Evolutionary conservation across 169 alveolate species (phyloP), one percentile per base, ranked within the genome.

Genomic region (Haemoproteus tartakovskyi): DNA sequence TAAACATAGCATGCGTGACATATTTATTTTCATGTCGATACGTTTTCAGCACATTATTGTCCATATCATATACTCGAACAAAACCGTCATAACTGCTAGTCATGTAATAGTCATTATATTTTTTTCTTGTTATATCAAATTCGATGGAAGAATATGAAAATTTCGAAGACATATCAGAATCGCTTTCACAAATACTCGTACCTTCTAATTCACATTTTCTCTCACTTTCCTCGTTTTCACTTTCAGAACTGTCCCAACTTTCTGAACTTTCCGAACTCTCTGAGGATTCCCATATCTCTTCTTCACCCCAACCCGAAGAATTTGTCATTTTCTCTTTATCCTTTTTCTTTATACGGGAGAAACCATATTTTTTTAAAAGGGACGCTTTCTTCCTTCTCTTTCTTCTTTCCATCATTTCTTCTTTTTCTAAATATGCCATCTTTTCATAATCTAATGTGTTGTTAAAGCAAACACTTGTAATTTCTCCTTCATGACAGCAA

Each of bases 41-140:
- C 21, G 84, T 56, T 57, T 74, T 54, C 14, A 74, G 54, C 3
- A 74, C 46, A 57, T 74, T 74, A 59, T 74, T 56, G 38, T 59
- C 57, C n/a, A 74, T 74, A 30, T 74, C 84, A 41, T 56, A 74
- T 40, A 74, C 26, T 9, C 84, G 60, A 56, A 74, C 41, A 24
- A 48, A 54, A 3, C 84, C 84, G 18, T 74, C 84, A 37, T 74
- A 74, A n/a, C 84, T 78, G 30, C 78, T 74, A 12, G 84, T 74
- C 84, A 74, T 74, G 11, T 56, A 48, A 48, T 56, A 21, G 43
- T 74, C 57, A 37, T 56, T 54, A 5, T 56, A 41, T 30, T 56
- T 74, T 27, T 54, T 45, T 74, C 50, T 54, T 3, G 61, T 21
- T 11, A 74, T 27, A 45, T 74, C 62, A 6, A 74, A 18, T 6